Conservation (phyloP, 768 basidiomycete genomes). For the Saitozyma podzolica region DNA sequence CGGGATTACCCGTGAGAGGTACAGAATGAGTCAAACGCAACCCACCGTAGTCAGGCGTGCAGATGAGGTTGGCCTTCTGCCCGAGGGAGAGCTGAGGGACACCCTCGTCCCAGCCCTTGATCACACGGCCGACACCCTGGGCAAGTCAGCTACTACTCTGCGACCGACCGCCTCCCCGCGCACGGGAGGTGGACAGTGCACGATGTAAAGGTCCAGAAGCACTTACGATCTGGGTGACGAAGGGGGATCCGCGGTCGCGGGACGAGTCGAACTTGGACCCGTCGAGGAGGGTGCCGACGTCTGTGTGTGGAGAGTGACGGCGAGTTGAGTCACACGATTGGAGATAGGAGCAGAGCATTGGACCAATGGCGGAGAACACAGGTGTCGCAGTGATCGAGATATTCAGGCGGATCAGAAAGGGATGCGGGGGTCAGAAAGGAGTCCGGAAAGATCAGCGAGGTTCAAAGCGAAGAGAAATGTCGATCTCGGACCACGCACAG, state of each 20-base stretch:
- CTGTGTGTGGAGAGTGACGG: slow-evolving; percentile 26
- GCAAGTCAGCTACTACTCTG: not conserved
- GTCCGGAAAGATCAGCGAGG: not conserved
- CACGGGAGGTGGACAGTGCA: too few relatives aligned
- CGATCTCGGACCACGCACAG: slow-evolving; percentile 30
- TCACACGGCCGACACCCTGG: slow-evolving; percentile 47
- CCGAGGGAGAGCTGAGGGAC: slow-evolving; percentile 51
- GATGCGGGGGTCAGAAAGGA: not conserved
- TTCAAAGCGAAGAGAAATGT: not conserved
- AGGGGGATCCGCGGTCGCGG: slow-evolving; percentile 45
- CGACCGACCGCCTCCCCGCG: too few relatives aligned
- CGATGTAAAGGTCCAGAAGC: not conserved
- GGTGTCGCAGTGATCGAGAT: not conserved
- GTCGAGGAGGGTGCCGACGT: slow-evolving; percentile 52
- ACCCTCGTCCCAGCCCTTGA: slow-evolving; percentile 53
- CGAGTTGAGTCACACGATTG: not conserved
- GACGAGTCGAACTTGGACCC: slow-evolving; percentile 53
- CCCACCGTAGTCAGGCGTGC: slow-evolving; percentile 52
- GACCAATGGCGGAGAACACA: not conserved
- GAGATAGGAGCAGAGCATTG: not conserved
- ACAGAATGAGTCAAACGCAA: not conserved
- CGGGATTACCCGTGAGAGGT: too few relatives aligned
- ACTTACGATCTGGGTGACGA: slow-evolving; percentile 43
- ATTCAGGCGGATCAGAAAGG: not conserved
- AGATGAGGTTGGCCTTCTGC: slow-evolving; percentile 53